A percentile compares a stretch with the other conserved stretches of the same genome.
Conservation (phyloP, 75 land plant species). For the Selaginella tamariscina region DNA sequence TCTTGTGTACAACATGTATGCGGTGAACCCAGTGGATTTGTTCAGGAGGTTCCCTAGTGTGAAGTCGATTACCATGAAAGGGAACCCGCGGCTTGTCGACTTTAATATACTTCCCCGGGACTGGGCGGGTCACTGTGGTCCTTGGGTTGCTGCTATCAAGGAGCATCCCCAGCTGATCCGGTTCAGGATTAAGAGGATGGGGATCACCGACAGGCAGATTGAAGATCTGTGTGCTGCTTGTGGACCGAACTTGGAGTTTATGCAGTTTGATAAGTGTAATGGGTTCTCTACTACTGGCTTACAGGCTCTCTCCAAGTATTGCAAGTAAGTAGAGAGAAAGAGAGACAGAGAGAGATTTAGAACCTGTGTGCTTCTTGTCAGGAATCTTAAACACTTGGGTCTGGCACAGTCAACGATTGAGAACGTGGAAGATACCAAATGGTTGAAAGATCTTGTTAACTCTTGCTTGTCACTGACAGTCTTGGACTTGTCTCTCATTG, state of each 20-base stretch:
- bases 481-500: slow-evolving; percentile 16
- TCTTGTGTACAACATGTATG: slow-evolving; percentile 12
- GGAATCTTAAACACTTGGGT: background rate
- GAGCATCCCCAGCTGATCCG: background rate
- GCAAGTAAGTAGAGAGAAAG: background rate
- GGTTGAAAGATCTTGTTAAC: slow-evolving; percentile 17
- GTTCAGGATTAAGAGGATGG: slow-evolving; percentile 1
- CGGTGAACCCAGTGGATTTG: background rate
- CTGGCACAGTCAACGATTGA: slow-evolving; percentile 6
- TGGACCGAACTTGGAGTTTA: background rate
- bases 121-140: slow-evolving; percentile 5
- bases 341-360: too few relatives aligned
- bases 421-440: background rate
- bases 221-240: slow-evolving; percentile 5
- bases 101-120: slow-evolving; percentile 9
- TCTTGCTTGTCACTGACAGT: slow-evolving; percentile 11
- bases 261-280: slow-evolving; percentile 3
- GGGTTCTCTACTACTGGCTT: background rate
- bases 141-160: slow-evolving; percentile 6
- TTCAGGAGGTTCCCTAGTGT: background rate
- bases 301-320: background rate
- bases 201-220: slow-evolving; percentile 4
- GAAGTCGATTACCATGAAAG: slow-evolving; percentile 6
- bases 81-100: slow-evolving; percentile 9
- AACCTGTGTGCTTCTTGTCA: background rate